Evolutionary conservation across 1,139 yeast genomes (phyloP).

Genomic region (Suhomyces atakaporum): DNA sequence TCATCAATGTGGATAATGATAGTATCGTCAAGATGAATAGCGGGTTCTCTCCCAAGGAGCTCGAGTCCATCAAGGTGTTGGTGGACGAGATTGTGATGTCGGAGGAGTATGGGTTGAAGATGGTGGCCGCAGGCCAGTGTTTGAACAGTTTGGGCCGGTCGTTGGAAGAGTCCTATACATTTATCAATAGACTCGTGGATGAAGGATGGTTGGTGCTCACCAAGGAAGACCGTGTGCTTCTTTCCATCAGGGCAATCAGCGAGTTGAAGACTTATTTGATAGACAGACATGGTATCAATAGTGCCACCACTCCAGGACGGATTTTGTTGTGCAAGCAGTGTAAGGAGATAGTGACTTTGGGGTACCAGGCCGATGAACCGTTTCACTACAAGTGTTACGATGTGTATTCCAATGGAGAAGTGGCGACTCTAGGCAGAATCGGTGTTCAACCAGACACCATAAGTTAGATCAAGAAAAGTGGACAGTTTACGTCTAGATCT

Average conservation of each 20-base stretch:
- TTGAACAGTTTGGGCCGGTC: conserved; percentile 27
- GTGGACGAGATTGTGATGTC: conserved; percentile 47
- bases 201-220: conserved; percentile 54
- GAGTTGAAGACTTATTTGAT: conserved; percentile 51
- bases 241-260: conserved; percentile 45
- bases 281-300: conserved; percentile 43
- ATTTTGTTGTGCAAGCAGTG: conserved; percentile 55
- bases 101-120: conserved; percentile 30
- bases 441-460: conserved; percentile 5
- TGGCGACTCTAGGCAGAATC: background rate
- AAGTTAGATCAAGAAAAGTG: no score
- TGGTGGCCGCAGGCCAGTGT: conserved; percentile 31
- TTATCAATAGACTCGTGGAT: conserved; percentile 44
- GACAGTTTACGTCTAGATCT: no score
- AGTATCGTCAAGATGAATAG: conserved; percentile 46
- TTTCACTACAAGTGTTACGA: conserved; percentile 56
- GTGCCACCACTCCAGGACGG: conserved; percentile 37
- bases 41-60: conserved; percentile 46
- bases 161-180: conserved; percentile 33
- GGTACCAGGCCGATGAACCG: conserved; percentile 46
- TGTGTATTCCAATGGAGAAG: conserved; percentile 21
- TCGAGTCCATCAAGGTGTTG: conserved; percentile 48
- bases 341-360: conserved; percentile 57
- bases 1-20: conserved; percentile 45
- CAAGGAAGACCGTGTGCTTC: conserved; percentile 29